Evolutionary conservation across 257 asterid species (phyloP), one percentile per base, ranked within the genome.

Genomic region (Nicotiana tabacum): DNA sequence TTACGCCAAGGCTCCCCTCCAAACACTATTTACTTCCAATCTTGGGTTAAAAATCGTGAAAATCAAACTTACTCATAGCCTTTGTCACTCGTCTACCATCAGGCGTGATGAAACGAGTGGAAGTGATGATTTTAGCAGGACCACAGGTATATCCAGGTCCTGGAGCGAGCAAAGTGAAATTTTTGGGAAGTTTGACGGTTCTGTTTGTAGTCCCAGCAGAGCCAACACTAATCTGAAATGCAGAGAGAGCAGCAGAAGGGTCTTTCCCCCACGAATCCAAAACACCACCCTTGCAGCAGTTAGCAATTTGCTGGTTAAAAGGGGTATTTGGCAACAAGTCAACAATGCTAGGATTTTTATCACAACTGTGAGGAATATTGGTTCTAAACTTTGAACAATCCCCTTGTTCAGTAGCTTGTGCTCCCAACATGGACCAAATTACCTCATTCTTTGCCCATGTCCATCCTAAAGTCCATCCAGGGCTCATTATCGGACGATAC

Each of bases 391-490:
- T 87, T 2, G 88, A 87, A 30, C 90, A 87, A 69, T 87, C 51
- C 9, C 90, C 90, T 77, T 87, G 65, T 0, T 82, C 77, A 2
- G 82, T 87, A 9, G 86, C 70, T 81, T 80, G 17, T 43, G 88
- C 88, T 17, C 90, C 88, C 4, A 48, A 0, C 86, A 85, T 77
- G 39, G 82, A 0, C 88, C 86, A 87, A 64, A 87, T 83, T 0
- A 87, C 30, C 51, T 87, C 88, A 16, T 77, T 74, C 61, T 82
- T 82, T 7, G 85, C 83, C 87, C 87, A 87, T 7, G 80, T 82
- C 89, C 89, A 87, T 30, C 81, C 85, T 60, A 84, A 66, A 2
- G 84, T 84, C 89, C 89, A 87, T 3, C 89, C 89, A 0, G 90
- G 86, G 5, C 27, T 62, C 62, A 1, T 62, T 4, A 87, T 80